Percentiles rank a stretch among this genome's conserved stretches.
These are phyloP conservation scores for Apostasia ramifera DNA, from an alignment of 106 monocot species.

Conservation along the genomic window DNA sequence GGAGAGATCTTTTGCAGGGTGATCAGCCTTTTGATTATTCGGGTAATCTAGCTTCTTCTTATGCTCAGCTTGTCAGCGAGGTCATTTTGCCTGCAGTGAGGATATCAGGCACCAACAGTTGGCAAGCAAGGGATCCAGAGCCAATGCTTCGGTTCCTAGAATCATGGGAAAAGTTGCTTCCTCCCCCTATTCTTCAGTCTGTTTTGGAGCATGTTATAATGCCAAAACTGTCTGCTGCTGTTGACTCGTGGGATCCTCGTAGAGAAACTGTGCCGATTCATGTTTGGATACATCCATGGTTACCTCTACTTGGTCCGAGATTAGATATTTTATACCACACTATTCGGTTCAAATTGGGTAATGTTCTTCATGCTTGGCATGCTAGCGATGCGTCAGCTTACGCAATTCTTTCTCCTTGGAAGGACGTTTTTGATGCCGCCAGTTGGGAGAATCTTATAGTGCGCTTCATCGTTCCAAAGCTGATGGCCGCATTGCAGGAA, in stretches of 20 bases:
- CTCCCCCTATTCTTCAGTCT: conserved; percentile 60
- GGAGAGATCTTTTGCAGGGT: conserved; percentile 72
- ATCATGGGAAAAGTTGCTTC: conserved; percentile 68
- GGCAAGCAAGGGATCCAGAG: conserved; percentile 87
- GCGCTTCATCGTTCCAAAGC: conserved; percentile 65
- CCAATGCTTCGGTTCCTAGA: conserved; percentile 88
- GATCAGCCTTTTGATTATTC: conserved; percentile 79
- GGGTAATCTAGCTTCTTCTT: conserved; percentile 41
- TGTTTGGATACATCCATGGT: conserved; percentile 87
- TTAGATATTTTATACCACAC: conserved; percentile 64
- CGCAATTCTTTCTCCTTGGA: conserved; percentile 84
- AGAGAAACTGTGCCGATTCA: conserved; percentile 77
- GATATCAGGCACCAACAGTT: conserved; percentile 82
- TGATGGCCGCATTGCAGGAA: conserved; percentile 57
- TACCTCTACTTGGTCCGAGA: conserved; percentile 69
- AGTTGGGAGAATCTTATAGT: conserved; percentile 78
- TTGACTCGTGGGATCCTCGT: conserved; percentile 80
- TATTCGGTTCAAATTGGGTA: conserved; percentile 67
- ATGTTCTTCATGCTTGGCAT: conserved; percentile 77
- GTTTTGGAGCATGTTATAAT: conserved; percentile 84
- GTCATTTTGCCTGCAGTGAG: conserved; percentile 75
- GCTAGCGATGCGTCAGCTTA: conserved; percentile 71
- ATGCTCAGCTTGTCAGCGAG: conserved; percentile 64
- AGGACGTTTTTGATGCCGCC: conserved; percentile 76
- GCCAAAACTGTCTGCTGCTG: conserved; percentile 71